These are phyloP conservation scores for Cenococcum geophilum DNA, from an alignment of 495 filamentous ascomycete species.

Conservation along the genomic window DNA sequence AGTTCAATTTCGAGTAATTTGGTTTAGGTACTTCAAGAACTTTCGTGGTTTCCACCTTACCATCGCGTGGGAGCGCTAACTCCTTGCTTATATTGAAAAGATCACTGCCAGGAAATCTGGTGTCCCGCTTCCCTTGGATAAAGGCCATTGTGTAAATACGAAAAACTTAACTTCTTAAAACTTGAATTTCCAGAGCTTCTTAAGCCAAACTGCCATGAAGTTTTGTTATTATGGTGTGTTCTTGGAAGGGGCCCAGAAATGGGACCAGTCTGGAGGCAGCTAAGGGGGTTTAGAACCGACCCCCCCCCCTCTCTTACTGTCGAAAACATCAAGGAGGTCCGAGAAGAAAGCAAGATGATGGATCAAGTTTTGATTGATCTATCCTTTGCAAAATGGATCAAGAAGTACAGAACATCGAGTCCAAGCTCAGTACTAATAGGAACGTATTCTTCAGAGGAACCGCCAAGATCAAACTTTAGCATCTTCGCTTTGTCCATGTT, in stretches of 20 bases:
- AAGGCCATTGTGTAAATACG: background rate
- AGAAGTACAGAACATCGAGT: background rate
- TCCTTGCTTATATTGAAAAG: background rate
- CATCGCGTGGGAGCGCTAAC: background rate
- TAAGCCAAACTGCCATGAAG: background rate
- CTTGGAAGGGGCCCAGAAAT: background rate
- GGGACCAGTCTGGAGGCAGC: background rate
- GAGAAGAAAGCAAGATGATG: background rate
- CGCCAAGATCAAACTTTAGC: background rate
- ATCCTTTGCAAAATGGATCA: background rate
- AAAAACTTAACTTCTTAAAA: background rate
- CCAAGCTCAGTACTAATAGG: background rate
- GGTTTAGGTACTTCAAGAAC: background rate
- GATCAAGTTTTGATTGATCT: background rate
- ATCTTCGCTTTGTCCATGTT: background rate
- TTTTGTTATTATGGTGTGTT: background rate
- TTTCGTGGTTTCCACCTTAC: background rate
- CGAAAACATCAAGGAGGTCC: background rate
- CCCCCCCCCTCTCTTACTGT: background rate
- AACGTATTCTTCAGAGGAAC: background rate
- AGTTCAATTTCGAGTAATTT: background rate
- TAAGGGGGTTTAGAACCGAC: background rate
- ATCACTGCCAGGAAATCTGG: background rate
- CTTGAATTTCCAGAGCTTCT: background rate
- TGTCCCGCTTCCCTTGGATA: background rate